Evolutionary conservation across 306 rosid genomes (phyloP).

Genomic region (Cyamopsis tetragonoloba): DNA sequence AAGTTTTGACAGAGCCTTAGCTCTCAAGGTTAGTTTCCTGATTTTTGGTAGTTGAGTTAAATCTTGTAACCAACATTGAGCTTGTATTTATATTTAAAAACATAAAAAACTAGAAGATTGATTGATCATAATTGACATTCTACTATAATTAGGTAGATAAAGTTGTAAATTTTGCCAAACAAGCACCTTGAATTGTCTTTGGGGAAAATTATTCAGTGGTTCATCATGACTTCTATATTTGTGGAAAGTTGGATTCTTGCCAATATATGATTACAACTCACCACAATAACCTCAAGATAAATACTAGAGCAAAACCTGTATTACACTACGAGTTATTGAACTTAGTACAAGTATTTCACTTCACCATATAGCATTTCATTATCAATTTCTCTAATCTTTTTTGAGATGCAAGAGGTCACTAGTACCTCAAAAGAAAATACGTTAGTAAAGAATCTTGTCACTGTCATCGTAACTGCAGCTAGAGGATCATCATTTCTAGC

Average conservation of each 20-base stretch:
- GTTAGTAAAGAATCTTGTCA: no score
- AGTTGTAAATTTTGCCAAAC: neutral
- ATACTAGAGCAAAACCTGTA: no score
- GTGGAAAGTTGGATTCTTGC: neutral
- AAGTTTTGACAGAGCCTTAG: conserved; percentile 80
- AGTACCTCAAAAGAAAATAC: no score
- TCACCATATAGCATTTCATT: no score
- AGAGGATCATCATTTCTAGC: no score
- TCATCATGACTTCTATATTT: neutral
- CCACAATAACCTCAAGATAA: no score
- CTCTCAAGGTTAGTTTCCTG: conserved; percentile 61
- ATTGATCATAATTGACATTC: neutral
- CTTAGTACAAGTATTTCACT: no score
- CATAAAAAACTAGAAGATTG: neutral
- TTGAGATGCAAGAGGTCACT: no score
- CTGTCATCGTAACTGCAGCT: no score
- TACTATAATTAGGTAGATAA: neutral
- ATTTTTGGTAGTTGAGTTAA: conserved; percentile 10
- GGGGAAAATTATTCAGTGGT: neutral
- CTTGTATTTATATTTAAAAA: neutral
- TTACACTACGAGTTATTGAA: no score
- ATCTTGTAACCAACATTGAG: neutral
- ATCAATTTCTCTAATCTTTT: no score
- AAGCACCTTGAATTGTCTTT: neutral
- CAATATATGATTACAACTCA: no score